A percentile compares a stretch with the other conserved stretches of the same genome.
Conservation (phyloP, 441 rosid species). For the Manihot esculenta region DNA sequence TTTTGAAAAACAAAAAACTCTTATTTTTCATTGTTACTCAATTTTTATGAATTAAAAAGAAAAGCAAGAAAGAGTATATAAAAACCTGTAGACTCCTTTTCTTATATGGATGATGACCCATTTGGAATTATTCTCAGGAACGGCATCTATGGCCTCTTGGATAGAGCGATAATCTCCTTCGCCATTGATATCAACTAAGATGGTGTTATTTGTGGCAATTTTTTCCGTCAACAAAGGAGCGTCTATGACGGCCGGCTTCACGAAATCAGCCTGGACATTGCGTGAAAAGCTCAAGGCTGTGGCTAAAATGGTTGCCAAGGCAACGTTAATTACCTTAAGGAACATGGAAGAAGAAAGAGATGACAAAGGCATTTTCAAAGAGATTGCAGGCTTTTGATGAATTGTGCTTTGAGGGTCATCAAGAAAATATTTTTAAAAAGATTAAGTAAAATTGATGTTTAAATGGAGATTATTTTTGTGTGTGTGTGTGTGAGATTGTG, state of each 20-base stretch:
- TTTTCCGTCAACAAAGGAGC: slow-evolving; percentile 69
- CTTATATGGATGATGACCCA: slow-evolving; percentile 84
- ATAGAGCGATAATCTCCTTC: slow-evolving; percentile 63
- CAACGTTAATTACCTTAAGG: slow-evolving; percentile 10
- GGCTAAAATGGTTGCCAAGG: slow-evolving; percentile 24
- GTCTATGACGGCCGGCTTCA: slow-evolving; percentile 31
- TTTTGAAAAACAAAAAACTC: no score
- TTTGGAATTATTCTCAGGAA: slow-evolving; percentile 55
- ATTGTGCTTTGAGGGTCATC: slow-evolving; percentile 2
- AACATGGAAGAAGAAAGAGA: not conserved
- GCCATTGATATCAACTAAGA: slow-evolving; percentile 78
- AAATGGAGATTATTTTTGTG: not conserved
- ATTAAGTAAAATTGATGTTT: not conserved
- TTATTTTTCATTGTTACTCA: no score
- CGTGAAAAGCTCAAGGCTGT: slow-evolving; percentile 17
- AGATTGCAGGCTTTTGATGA: not conserved
- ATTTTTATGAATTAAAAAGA: no score
- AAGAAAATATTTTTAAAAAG: not conserved
- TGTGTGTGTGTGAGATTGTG: slow-evolving; percentile 6
- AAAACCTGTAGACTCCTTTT: slow-evolving; percentile 76
- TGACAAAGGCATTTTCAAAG: slow-evolving; percentile 11
- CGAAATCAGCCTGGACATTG: slow-evolving; percentile 22
- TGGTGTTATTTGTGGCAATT: slow-evolving; percentile 55
- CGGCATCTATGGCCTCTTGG: slow-evolving; percentile 74
- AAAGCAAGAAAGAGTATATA: not conserved